Evolutionary conservation across 805 yeast species (phyloP), one percentile per base, ranked within the genome.

Genomic region (Nakazawaea ernobii): DNA sequence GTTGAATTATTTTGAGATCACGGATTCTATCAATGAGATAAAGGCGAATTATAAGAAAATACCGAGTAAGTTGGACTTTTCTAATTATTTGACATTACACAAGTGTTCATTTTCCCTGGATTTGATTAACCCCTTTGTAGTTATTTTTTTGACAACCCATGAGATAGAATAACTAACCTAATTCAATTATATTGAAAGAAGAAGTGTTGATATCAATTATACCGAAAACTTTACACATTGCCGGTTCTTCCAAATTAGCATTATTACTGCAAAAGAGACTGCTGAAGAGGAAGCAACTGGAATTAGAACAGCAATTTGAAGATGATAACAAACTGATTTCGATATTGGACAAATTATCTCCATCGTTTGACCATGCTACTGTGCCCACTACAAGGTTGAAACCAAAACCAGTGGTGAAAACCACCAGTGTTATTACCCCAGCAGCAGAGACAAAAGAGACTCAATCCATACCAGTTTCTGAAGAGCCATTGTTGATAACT

Each of bases 1-100:
- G 74, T 69, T 68, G 52, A 77, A 79, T 54, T 81, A 81, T 58
- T 75, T 75, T 57, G 80, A 77, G 38, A 56, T 80, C 4, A 77
- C 74, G 4, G 72, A 73, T 10, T 61, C 87, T 0, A 53, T 81
- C 7, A 68, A 64, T 30, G 82, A 80, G 49, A 59, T 77, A 41
- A 71, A 70, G 49, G 54, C 49, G n/a, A 49, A 55, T 42, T 63
- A 49, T 49, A 60, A 60, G 50, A 55, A 60, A 53, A 57, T 53
- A 30, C 39, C 37, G 39, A 32, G 53, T 50, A 49, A 40, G 66
- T 61, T 55, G 50, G 10, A 28, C 32, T 42, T 32, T 20, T 30
- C 28, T 30, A 26, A 20, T 41, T 20, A 14, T 7, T 28, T 42
- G n/a, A 17, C 15, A 6, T 26, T n/a, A 27, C 11, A 32, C 9